Evolutionary conservation across 2,329 filamentous ascomycete genomes (phyloP).

Genomic region (Neurospora sp.): DNA sequence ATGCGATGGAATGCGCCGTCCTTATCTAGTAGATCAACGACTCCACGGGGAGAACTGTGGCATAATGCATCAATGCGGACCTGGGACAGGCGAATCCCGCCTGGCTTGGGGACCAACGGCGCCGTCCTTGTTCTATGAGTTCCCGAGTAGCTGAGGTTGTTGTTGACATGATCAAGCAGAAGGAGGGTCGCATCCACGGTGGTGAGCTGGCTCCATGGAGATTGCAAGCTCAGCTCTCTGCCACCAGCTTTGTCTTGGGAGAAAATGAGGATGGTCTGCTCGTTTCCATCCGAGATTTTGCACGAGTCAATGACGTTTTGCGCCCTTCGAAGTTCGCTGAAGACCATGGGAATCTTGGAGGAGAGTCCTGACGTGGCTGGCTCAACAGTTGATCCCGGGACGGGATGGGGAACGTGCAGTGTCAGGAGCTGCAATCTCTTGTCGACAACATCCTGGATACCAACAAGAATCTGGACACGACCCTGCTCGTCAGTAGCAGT

Average conservation of each 20-base stretch:
- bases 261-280: constrained; percentile 56
- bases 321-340: constrained; percentile 46
- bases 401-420: constrained; percentile 35
- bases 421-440: constrained; percentile 59
- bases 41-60: constrained; percentile 47
- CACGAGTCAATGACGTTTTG: constrained; percentile 65
- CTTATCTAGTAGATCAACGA: constrained; percentile 58
- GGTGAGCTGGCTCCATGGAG: constrained; percentile 64
- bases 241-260: constrained; percentile 55
- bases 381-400: constrained; percentile 16
- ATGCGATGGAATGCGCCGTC: constrained; percentile 55
- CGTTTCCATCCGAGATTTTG: constrained; percentile 55
- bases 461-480: constrained; percentile 50
- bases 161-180: constrained; percentile 48
- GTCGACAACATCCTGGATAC: constrained; percentile 60
- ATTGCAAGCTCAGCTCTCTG: constrained; percentile 61
- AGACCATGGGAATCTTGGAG: constrained; percentile 33
- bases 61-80: constrained; percentile 44
- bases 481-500: constrained; percentile 44
- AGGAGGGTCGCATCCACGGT: constrained; percentile 55
- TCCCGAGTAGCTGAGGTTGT: constrained; percentile 47
- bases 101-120: constrained; percentile 32
- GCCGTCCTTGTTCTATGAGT: constrained; percentile 22
- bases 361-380: constrained; percentile 8
- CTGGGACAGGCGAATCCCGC: constrained; percentile 36